These are phyloP conservation scores for Phaeosphaeria sp. DNA, from an alignment of 2,329 filamentous ascomycete species.

Conservation along the genomic window DNA sequence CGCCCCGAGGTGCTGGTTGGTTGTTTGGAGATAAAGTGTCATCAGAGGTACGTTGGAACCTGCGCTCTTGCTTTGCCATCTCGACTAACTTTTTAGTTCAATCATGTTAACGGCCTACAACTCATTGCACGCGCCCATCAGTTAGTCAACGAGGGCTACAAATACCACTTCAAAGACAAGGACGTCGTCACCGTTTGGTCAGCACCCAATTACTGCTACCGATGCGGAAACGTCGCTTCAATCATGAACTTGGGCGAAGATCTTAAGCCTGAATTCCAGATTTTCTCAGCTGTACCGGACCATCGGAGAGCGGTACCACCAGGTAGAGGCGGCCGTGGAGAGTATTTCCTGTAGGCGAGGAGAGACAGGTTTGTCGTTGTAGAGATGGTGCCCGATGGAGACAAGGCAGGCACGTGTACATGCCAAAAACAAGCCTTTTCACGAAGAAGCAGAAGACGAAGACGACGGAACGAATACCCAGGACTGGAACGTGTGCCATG, in stretches of 20 bases:
- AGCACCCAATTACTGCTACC: constrained; percentile 75
- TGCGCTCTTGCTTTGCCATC: background rate
- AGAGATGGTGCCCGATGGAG: background rate
- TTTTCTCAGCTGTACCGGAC: constrained; percentile 88
- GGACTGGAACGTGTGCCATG: constrained; percentile 10
- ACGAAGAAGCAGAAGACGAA: constrained; percentile 1
- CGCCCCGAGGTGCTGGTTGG: constrained; percentile 72
- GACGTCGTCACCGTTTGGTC: constrained; percentile 95
- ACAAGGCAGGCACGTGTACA: constrained; percentile 7
- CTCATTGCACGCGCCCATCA: constrained; percentile 77
- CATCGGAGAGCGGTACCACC: constrained; percentile 81
- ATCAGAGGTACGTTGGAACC: constrained; percentile 59
- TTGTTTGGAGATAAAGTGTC: constrained; percentile 75
- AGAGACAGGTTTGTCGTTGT: background rate
- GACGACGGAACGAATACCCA: constrained; percentile 28
- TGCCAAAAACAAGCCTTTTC: constrained; percentile 14
- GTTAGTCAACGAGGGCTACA: constrained; percentile 78
- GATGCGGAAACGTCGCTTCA: constrained; percentile 73
- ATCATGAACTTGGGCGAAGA: constrained; percentile 94
- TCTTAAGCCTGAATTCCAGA: constrained; percentile 88
- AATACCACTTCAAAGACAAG: constrained; percentile 94
- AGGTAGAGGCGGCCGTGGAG: constrained; percentile 58
- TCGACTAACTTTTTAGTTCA: constrained; percentile 59
- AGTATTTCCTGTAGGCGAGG: constrained; percentile 56
- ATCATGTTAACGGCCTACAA: constrained; percentile 75